A percentile compares a stretch with the other conserved stretches of the same genome.
phyloP scores from a whole-genome alignment of 345 rosid genomes.

The Aethionema arabicum region DNA sequence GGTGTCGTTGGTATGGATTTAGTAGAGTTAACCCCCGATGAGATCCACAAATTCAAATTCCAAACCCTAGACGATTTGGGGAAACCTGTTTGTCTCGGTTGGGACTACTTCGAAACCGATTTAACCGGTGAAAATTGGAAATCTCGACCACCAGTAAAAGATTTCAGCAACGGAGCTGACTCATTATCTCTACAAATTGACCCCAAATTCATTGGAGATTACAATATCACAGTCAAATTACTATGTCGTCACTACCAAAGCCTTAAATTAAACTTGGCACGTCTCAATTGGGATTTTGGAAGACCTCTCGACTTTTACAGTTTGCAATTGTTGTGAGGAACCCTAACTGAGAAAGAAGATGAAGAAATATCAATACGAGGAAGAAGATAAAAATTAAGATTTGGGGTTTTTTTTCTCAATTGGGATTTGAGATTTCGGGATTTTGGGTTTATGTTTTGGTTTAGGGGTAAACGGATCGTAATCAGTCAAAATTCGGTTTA shows the following conservation, averaged over 20 bases:
- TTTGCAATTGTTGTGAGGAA: too few relatives aligned
- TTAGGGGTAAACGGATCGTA: too few relatives aligned
- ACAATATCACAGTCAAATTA: constrained; percentile 64
- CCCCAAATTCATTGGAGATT: constrained; percentile 82
- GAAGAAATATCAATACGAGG: too few relatives aligned
- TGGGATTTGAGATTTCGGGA: too few relatives aligned
- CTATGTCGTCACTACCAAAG: constrained; percentile 79
- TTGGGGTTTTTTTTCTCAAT: too few relatives aligned
- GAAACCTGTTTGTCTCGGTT: constrained; percentile 60
- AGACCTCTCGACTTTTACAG: too few relatives aligned
- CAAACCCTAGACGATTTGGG: constrained; percentile 61
- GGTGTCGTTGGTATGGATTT: constrained; percentile 52
- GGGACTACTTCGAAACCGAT: constrained; percentile 89
- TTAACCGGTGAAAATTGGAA: constrained; percentile 89
- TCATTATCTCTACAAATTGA: constrained; percentile 74
- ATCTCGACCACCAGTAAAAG: constrained; percentile 74
- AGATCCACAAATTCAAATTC: constrained; percentile 59
- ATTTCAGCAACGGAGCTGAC: constrained; percentile 79
- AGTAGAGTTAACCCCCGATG: constrained; percentile 60
- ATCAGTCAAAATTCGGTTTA: too few relatives aligned
- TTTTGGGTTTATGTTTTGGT: too few relatives aligned
- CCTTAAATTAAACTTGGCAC: constrained; percentile 58
- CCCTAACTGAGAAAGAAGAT: too few relatives aligned
- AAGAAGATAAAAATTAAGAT: too few relatives aligned
- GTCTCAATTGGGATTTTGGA: too few relatives aligned